A percentile compares a stretch with the other conserved stretches of the same genome.
phyloP scores from a whole-genome alignment of 176 grass and related monocot species.

The Ampelocalamus luodianensis region DNA sequence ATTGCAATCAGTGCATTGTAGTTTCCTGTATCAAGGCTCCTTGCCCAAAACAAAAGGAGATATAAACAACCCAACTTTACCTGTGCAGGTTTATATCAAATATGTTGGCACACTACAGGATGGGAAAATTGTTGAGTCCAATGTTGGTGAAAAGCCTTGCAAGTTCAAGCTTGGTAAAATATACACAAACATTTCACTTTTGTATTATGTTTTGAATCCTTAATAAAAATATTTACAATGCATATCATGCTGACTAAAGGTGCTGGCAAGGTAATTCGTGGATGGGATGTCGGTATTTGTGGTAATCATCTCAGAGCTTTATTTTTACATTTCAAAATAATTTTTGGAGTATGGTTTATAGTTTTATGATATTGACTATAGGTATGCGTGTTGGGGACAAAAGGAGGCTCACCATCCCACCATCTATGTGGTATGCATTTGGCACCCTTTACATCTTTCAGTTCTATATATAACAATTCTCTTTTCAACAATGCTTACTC shows the following conservation, averaged over 20 bases:
- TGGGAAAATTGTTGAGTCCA: constrained; percentile 75
- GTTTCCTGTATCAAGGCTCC: neutral
- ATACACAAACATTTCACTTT: neutral
- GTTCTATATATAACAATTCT: neutral
- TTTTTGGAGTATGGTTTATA: neutral
- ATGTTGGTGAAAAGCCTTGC: constrained; percentile 62
- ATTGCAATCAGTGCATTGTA: neutral
- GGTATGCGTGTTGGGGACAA: constrained; percentile 91
- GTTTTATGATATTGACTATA: constrained; percentile 25
- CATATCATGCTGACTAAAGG: constrained; percentile 50
- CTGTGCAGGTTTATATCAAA: constrained; percentile 78
- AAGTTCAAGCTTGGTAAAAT: constrained; percentile 88
- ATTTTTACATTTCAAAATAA: neutral
- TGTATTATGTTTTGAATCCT: neutral
- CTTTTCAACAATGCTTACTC: neutral
- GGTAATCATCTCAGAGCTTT: constrained; percentile 50
- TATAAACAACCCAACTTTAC: constrained; percentile 1
- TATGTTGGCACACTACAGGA: constrained; percentile 81
- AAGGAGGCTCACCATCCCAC: constrained; percentile 72
- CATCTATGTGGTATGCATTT: constrained; percentile 66
- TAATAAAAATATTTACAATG: constrained; percentile 19
- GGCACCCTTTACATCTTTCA: neutral
- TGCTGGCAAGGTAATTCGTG: constrained; percentile 79
- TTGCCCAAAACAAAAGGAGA: neutral
- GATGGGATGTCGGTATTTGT: constrained; percentile 87